Base-by-base conservation (phyloP, 768 basidiomycete species). In the Boletus rufocinnamomeus region DNA sequence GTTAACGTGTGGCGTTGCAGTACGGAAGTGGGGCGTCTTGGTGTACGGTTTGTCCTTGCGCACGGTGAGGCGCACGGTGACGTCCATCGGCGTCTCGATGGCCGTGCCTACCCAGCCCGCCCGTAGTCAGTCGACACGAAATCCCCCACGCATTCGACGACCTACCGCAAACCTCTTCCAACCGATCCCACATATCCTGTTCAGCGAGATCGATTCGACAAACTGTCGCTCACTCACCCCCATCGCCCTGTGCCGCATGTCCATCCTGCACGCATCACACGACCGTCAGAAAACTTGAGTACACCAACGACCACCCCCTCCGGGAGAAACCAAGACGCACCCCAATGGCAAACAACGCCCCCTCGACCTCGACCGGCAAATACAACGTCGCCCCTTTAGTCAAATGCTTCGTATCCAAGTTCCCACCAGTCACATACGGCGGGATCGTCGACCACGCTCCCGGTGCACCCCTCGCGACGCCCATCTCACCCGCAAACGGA, bases 401-500 rank as follows among this genome's bases (percentile, higher is more conserved):
- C 41, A 87, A 41, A 69, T 86, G 80, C 57, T 78, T 81, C 27
- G 85, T 85, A 60, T 86, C 85, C 19, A 86, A 72, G 64, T 86
- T 86, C 2, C 85, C 84, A 2, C 84, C 85, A 0, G 85, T 86
- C 34, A 69, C 72, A 60, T 84, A 85, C 2, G 85, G 85, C 46
- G 85, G 85, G 49, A 86, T 86, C 19, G 83, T 86, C 16, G 84
- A 85, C 63, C 78, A 80, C 30, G 80, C 75, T 2, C 85, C 85
- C 11, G 63, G 66, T 55, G 72, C 73, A 17, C 76, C 82, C 23
- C 76, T 79, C 21, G 81, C 85, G 19, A 86, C 81, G 16, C 85
- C 84, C 82, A 86, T 84, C 70, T 86, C 84, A 0, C 85, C 85
- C 10, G 83, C 79, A 69, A 86, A 86, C 17, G 85, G 84, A 37